Evolutionary conservation across 2,329 filamentous ascomycete genomes (phyloP).

Genomic region (Claviceps humidiphila): DNA sequence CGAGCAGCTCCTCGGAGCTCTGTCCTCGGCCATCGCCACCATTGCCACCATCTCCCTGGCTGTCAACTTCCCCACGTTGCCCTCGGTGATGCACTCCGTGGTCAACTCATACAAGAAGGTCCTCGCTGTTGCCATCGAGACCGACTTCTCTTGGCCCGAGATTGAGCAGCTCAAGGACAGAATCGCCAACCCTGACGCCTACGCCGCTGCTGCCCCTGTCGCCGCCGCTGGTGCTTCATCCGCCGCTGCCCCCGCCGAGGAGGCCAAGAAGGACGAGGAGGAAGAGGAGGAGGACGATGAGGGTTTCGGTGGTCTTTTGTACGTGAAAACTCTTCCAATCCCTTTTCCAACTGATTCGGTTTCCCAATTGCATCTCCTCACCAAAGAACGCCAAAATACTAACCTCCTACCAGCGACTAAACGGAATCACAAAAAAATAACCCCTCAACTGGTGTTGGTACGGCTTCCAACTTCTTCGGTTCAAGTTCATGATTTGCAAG

Average conservation of each 20-base stretch:
- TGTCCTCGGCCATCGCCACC: slow-evolving; percentile 70
- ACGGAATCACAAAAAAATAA: slow-evolving; percentile 22
- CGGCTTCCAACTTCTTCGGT: slow-evolving; percentile 28
- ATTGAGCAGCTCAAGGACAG: slow-evolving; percentile 98
- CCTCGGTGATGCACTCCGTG: slow-evolving; percentile 90
- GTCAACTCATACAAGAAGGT: slow-evolving; percentile 98
- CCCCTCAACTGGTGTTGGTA: slow-evolving; percentile 19
- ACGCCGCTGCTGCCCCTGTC: slow-evolving; percentile 68
- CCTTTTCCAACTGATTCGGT: neutral
- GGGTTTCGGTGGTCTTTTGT: slow-evolving; percentile 73
- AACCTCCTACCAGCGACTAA: slow-evolving; percentile 37
- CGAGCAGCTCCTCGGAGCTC: slow-evolving; percentile 77
- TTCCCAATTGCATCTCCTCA: no score
- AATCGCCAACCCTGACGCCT: slow-evolving; percentile 96
- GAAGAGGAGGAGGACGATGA: slow-evolving; percentile 57
- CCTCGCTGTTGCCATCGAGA: slow-evolving; percentile 77
- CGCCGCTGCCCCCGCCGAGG: slow-evolving; percentile 40
- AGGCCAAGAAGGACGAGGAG: slow-evolving; percentile 53
- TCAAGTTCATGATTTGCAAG: slow-evolving; percentile 29
- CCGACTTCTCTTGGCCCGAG: slow-evolving; percentile 86
- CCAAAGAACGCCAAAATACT: slow-evolving; percentile 16
- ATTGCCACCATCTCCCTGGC: slow-evolving; percentile 87
- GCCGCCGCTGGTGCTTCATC: slow-evolving; percentile 32
- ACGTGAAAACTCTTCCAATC: slow-evolving; percentile 16
- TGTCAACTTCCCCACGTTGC: slow-evolving; percentile 87